These are phyloP conservation scores for Pichia sp. DNA, from an alignment of 1,139 yeast genomes.

Conservation along the genomic window DNA sequence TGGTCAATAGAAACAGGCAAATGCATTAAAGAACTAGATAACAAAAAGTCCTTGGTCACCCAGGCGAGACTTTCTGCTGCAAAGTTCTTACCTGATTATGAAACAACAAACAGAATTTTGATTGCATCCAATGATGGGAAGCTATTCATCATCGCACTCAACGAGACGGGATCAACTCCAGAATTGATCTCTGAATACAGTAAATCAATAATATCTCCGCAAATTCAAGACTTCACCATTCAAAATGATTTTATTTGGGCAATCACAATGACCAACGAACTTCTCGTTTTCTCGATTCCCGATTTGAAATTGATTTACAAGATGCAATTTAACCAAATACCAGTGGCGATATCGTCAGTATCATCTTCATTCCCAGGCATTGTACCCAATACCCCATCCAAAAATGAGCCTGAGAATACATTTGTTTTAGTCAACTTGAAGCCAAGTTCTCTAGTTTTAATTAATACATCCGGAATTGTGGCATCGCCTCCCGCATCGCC, in stretches of 20 bases:
- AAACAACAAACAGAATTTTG: conserved; percentile 11
- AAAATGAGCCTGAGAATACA: neutral
- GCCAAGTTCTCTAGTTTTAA: conserved; percentile 12
- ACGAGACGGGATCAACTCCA: neutral
- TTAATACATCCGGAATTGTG: conserved; percentile 12
- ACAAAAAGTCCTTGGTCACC: conserved; percentile 6
- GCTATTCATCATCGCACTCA: conserved; percentile 11
- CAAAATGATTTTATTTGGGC: conserved; percentile 17
- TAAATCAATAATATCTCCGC: conserved; percentile 14
- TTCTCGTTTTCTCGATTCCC: conserved; percentile 15
- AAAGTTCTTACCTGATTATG: conserved; percentile 12
- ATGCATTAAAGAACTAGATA: conserved; percentile 14
- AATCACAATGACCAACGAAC: conserved; percentile 16
- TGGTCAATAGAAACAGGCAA: conserved; percentile 48
- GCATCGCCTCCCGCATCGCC: neutral
- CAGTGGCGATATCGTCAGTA: conserved; percentile 11
- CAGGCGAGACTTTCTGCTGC: conserved; percentile 15
- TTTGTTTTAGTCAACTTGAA: conserved; percentile 18
- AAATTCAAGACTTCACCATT: conserved; percentile 20
- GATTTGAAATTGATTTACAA: conserved; percentile 13
- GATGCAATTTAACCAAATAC: conserved; percentile 12
- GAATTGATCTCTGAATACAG: conserved; percentile 6
- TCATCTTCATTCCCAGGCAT: conserved; percentile 12
- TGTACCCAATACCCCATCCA: neutral
- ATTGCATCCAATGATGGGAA: conserved; percentile 21